These are phyloP conservation scores for Exophiala alcalophila DNA, from an alignment of 2,329 filamentous ascomycete species.

Conservation along the genomic window DNA sequence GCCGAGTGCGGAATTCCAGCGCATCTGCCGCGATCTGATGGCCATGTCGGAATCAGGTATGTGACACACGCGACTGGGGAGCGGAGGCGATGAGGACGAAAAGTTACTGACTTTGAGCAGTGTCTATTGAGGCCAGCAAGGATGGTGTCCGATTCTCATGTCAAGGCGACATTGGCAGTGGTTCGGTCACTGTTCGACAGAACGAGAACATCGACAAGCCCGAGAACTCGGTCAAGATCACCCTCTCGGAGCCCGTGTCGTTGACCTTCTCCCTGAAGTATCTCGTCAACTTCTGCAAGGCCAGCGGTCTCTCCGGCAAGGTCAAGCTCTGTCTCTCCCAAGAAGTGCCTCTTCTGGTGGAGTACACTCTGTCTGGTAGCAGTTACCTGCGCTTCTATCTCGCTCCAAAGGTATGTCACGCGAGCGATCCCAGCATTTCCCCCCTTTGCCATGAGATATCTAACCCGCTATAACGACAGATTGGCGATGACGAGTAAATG, in stretches of 20 bases:
- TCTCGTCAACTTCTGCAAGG: constrained; percentile 99
- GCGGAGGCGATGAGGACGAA: neutral
- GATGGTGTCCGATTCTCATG: constrained; percentile 95
- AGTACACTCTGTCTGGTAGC: constrained; percentile 77
- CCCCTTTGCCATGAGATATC: too few relatives aligned
- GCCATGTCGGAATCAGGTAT: constrained; percentile 93
- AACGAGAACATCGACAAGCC: constrained; percentile 89
- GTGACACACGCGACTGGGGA: constrained; percentile 34
- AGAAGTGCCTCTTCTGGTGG: constrained; percentile 92
- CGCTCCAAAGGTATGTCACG: constrained; percentile 86
- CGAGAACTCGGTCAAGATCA: constrained; percentile 79
- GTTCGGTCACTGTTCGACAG: constrained; percentile 84
- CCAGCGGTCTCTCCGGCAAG: constrained; percentile 71
- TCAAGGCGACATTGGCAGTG: constrained; percentile 92
- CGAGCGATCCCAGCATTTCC: too few relatives aligned
- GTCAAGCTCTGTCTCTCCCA: constrained; percentile 94
- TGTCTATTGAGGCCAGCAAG: constrained; percentile 93
- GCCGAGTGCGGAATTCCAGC: constrained; percentile 85
- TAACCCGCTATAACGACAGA: constrained; percentile 53
- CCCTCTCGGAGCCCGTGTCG: constrained; percentile 85
- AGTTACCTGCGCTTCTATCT: constrained; percentile 96
- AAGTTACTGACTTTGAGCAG: constrained; percentile 48
- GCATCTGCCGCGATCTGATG: constrained; percentile 88
- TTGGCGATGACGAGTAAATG: constrained; percentile 55
- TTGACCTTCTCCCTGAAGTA: constrained; percentile 99